Conservation (phyloP, 441 rosid species). For the Dalechampia spathulata region DNA sequence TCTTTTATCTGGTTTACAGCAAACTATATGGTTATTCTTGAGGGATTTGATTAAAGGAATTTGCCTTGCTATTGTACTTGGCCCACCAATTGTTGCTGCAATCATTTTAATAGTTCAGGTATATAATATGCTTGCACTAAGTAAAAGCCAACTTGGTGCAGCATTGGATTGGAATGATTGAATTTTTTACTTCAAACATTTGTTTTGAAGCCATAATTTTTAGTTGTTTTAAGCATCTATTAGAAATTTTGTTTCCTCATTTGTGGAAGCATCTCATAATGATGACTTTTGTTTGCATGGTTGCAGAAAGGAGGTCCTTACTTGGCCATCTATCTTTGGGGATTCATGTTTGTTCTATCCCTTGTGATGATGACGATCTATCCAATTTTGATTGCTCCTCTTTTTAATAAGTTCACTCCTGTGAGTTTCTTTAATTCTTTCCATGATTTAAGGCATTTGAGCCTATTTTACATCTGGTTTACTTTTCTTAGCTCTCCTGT, state of each 20-base stretch:
- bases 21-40: conserved; percentile 90
- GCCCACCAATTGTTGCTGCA: conserved; percentile 85
- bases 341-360: conserved; percentile 87
- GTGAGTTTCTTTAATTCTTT: conserved; percentile 44
- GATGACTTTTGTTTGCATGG: not conserved
- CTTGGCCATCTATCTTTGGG: conserved; percentile 98
- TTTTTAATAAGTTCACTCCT: conserved; percentile 92
- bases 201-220: not conserved
- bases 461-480: not conserved
- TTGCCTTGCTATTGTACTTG: conserved; percentile 61
- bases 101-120: conserved; percentile 87
- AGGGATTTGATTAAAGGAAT: conserved; percentile 85
- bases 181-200: not conserved
- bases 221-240: too few species aligned
- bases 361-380: conserved; percentile 94
- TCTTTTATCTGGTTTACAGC: conserved; percentile 44
- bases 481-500: conserved; percentile 8
- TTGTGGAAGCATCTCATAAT: too few species aligned
- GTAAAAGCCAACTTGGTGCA: not conserved
- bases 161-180: not conserved
- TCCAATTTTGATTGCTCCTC: conserved; percentile 86
- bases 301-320: conserved; percentile 99
- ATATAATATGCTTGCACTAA: conserved; percentile 9
- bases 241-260: not conserved
- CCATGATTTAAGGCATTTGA: conserved; percentile 4